Percentiles rank a stretch among this genome's conserved stretches.
Conservation (phyloP, 1,284 basidiomycete genomes). For the Boletus sp. region DNA sequence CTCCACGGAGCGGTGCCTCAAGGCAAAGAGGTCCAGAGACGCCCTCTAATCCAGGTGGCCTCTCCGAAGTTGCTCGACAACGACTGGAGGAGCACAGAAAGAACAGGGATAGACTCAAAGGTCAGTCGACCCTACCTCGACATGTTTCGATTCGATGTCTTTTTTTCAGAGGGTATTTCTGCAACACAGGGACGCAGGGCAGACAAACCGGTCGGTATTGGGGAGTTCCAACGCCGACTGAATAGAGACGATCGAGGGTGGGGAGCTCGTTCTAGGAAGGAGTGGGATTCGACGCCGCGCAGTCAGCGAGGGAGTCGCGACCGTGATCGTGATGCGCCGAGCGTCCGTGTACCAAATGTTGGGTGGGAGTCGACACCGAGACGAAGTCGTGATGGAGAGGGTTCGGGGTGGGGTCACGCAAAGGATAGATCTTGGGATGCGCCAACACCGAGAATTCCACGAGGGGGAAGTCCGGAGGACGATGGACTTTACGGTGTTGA, state of each 20-base stretch:
- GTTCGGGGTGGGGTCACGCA: slow-evolving; percentile 59
- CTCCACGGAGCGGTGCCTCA: slow-evolving; percentile 56
- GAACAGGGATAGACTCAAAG: slow-evolving; percentile 68
- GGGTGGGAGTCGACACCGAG: slow-evolving; percentile 92
- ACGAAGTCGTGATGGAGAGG: slow-evolving; percentile 50
- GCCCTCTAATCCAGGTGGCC: slow-evolving; percentile 89
- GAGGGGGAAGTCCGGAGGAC: slow-evolving; percentile 67
- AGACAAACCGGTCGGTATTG: slow-evolving; percentile 36
- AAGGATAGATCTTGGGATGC: slow-evolving; percentile 80
- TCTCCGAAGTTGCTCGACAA: slow-evolving; percentile 74
- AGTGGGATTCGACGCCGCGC: slow-evolving; percentile 77
- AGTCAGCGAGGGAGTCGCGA: slow-evolving; percentile 57
- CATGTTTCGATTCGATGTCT: background rate
- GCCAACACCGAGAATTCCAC: slow-evolving; percentile 74
- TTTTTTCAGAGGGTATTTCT: slow-evolving; percentile 32
- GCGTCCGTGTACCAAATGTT: slow-evolving; percentile 86
- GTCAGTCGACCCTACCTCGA: slow-evolving; percentile 36
- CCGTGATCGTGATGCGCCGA: slow-evolving; percentile 77
- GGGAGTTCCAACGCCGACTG: slow-evolving; percentile 42
- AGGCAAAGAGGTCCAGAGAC: slow-evolving; percentile 87
- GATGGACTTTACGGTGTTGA: slow-evolving; percentile 63
- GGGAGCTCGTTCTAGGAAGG: slow-evolving; percentile 29
- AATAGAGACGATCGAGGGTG: slow-evolving; percentile 43
- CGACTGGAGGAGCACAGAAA: slow-evolving; percentile 78
- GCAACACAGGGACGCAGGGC: slow-evolving; percentile 29